Percentiles rank a stretch among this genome's conserved stretches.
Evolutionary conservation across 2,329 filamentous ascomycete species (phyloP).

Genomic region (Fusarium sp.): DNA sequence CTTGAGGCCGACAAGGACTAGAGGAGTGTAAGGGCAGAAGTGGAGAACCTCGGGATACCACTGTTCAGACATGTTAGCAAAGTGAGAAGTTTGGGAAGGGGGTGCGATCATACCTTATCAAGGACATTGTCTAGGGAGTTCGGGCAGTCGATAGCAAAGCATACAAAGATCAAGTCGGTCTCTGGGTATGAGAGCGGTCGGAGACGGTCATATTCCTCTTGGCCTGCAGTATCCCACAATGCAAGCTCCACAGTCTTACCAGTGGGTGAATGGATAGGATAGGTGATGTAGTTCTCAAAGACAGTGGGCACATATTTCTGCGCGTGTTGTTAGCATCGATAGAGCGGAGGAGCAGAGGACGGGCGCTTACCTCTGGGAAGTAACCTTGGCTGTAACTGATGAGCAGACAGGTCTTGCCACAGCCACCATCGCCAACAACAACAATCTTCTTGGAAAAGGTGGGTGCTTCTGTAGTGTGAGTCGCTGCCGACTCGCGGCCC

Average conservation of each 20-base stretch:
- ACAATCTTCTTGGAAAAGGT: slow-evolving; percentile 99
- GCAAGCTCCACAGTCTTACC: slow-evolving; percentile 97
- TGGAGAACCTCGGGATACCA: slow-evolving; percentile 99
- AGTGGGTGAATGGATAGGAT: slow-evolving; percentile 86
- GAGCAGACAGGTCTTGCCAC: slow-evolving; percentile 97
- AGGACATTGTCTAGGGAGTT: slow-evolving; percentile 98
- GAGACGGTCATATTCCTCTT: slow-evolving; percentile 98
- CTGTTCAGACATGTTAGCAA: slow-evolving; percentile 60
- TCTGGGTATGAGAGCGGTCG: slow-evolving; percentile 97
- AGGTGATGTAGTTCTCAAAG: slow-evolving; percentile 99
- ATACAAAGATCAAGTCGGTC: slow-evolving; percentile 97
- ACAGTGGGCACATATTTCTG: slow-evolving; percentile 99
- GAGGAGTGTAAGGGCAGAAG: slow-evolving; percentile 97
- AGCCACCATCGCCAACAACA: slow-evolving; percentile 96
- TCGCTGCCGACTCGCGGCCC: slow-evolving; percentile 81
- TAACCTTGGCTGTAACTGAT: slow-evolving; percentile 99
- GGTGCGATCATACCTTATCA: slow-evolving; percentile 80
- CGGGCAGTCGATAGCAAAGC: slow-evolving; percentile 98
- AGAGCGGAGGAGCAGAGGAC: not conserved
- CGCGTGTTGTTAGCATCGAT: slow-evolving; percentile 17
- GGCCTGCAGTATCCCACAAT: slow-evolving; percentile 97
- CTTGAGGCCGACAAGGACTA: slow-evolving; percentile 96
- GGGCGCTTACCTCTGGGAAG: slow-evolving; percentile 87
- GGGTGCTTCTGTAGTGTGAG: slow-evolving; percentile 89
- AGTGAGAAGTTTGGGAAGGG: not conserved